Percentiles rank a stretch among this genome's conserved stretches.
These are phyloP conservation scores for Metschnikowia anglica DNA, from an alignment of 805 yeast species.

Conservation along the genomic window DNA sequence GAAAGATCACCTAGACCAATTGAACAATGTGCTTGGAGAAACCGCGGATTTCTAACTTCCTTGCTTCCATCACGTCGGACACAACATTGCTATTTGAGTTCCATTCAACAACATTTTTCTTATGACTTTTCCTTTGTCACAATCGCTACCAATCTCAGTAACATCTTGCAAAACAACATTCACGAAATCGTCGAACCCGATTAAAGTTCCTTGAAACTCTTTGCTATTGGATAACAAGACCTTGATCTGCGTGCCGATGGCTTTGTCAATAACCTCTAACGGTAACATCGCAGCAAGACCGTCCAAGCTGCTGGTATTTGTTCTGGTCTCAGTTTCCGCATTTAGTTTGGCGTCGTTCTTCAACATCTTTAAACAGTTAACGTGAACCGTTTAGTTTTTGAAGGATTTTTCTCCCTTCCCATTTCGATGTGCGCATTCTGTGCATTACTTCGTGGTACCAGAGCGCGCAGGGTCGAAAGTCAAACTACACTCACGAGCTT, in stretches of 20 bases:
- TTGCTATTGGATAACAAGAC: slow-evolving; percentile 61
- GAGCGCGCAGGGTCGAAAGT: not conserved
- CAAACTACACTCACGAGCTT: not conserved
- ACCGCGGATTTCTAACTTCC: too few relatives aligned
- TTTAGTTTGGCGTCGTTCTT: not conserved
- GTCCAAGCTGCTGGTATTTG: not conserved
- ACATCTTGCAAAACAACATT: slow-evolving; percentile 87
- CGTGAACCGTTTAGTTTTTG: not conserved
- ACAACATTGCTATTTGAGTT: slow-evolving; percentile 66
- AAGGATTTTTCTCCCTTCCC: slow-evolving; percentile 1
- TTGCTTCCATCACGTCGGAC: slow-evolving; percentile 13
- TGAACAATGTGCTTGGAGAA: too few relatives aligned
- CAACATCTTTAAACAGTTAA: not conserved
- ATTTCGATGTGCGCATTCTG: slow-evolving; percentile 3
- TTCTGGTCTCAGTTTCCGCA: not conserved
- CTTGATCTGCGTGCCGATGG: slow-evolving; percentile 77
- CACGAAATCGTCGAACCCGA: slow-evolving; percentile 95
- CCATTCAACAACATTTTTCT: slow-evolving; percentile 71
- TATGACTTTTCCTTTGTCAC: slow-evolving; percentile 42
- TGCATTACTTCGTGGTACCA: not conserved
- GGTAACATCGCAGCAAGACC: slow-evolving; percentile 47
- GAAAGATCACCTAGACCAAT: too few relatives aligned
- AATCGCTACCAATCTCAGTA: slow-evolving; percentile 52
- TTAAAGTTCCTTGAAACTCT: slow-evolving; percentile 85
- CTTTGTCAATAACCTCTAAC: slow-evolving; percentile 82